These are phyloP conservation scores for Arthrocladium fulminans DNA, from an alignment of 2,329 filamentous ascomycete genomes.

Conservation along the genomic window DNA sequence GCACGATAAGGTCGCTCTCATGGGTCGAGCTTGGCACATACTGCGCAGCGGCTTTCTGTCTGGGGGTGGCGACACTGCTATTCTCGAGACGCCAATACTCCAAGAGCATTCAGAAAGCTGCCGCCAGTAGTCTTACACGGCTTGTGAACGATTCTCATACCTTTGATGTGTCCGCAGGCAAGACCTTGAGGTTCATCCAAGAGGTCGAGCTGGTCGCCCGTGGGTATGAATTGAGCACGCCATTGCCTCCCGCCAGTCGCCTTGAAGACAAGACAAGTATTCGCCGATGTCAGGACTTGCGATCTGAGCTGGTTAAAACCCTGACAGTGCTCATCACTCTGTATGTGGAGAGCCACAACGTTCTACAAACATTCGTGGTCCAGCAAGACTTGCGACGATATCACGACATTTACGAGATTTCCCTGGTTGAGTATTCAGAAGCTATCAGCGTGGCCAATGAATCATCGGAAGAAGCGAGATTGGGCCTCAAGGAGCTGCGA, in stretches of 20 bases:
- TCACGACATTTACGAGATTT: constrained; percentile 80
- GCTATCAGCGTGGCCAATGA: constrained; percentile 57
- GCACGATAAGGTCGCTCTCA: constrained; percentile 30
- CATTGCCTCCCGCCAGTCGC: constrained; percentile 82
- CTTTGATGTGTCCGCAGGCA: constrained; percentile 68
- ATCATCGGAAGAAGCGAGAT: constrained; percentile 62
- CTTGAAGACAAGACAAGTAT: constrained; percentile 75
- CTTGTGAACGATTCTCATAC: constrained; percentile 69
- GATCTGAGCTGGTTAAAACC: constrained; percentile 62
- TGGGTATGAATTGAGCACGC: constrained; percentile 81
- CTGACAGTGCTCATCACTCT: constrained; percentile 62
- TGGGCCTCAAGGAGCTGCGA: constrained; percentile 72
- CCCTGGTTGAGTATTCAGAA: constrained; percentile 61
- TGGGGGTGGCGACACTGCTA: constrained; percentile 12
- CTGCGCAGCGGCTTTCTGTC: constrained; percentile 26
- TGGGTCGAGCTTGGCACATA: constrained; percentile 34
- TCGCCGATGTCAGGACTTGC: constrained; percentile 69
- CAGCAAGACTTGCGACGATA: constrained; percentile 82
- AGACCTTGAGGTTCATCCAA: constrained; percentile 73
- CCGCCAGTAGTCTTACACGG: constrained; percentile 57
- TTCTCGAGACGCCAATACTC: constrained; percentile 74
- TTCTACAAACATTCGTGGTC: constrained; percentile 64
- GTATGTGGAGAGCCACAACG: constrained; percentile 61
- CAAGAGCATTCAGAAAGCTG: constrained; percentile 65
- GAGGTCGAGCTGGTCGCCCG: constrained; percentile 93